Conservation (phyloP, 2,329 filamentous ascomycete species). For the Colletotrichum zoysiae region DNA sequence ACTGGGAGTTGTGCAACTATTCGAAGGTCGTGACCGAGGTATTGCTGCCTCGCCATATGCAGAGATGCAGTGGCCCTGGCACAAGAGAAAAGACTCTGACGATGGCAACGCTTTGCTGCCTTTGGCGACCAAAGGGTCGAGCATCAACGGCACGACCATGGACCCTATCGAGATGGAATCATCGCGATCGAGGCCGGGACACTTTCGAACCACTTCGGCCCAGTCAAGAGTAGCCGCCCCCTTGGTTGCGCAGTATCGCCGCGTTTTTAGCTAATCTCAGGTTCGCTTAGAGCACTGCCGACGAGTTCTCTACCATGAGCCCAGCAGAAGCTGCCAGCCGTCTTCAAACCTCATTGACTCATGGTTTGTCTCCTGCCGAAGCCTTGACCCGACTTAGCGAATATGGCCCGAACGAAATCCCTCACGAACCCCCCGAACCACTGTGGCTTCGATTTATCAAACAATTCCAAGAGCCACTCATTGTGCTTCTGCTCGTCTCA, state of each 20-base stretch:
- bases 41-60: conserved; percentile 30
- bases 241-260: not conserved
- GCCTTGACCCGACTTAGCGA: conserved; percentile 83
- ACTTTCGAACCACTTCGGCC: conserved; percentile 65
- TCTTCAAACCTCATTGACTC: conserved; percentile 83
- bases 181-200: conserved; percentile 52
- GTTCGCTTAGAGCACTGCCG: conserved; percentile 63
- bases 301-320: conserved; percentile 76
- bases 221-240: conserved; percentile 64
- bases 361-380: conserved; percentile 85
- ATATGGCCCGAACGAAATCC: conserved; percentile 93
- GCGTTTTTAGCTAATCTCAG: not conserved
- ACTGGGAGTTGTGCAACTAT: conserved; percentile 19
- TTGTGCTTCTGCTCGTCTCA: conserved; percentile 89
- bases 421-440: conserved; percentile 92
- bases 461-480: conserved; percentile 96
- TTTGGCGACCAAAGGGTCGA: conserved; percentile 48
- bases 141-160: conserved; percentile 48
- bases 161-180: conserved; percentile 48
- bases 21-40: conserved; percentile 39
- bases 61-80: conserved; percentile 55
- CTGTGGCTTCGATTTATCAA: conserved; percentile 95
- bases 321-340: conserved; percentile 81
- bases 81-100: conserved; percentile 50
- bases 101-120: conserved; percentile 52